These are phyloP conservation scores for Epicoccum nigrum DNA, from an alignment of 2,329 filamentous ascomycete genomes.

Conservation along the genomic window DNA sequence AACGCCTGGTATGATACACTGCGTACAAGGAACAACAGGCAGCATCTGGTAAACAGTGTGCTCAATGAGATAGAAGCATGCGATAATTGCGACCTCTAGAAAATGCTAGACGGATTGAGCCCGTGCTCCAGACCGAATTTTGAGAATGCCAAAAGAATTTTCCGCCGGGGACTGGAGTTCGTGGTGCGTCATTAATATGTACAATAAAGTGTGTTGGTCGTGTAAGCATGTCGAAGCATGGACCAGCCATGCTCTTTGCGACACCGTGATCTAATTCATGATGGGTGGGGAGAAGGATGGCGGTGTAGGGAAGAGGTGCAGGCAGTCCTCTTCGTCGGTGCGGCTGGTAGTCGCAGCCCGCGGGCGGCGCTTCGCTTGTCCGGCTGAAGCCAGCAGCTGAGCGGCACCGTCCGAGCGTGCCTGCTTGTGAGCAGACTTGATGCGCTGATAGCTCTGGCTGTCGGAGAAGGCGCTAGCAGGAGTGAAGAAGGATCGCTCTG, in stretches of 20 bases:
- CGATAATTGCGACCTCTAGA: not conserved
- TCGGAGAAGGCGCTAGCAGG: conserved; percentile 30
- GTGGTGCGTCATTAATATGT: conserved; percentile 16
- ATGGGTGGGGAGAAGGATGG: conserved; percentile 24
- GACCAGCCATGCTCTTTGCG: conserved; percentile 7
- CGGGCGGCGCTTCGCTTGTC: conserved; percentile 21
- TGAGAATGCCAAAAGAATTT: not conserved
- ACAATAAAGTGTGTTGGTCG: conserved; percentile 7
- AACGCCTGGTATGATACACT: not conserved
- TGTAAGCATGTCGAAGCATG: conserved; percentile 1
- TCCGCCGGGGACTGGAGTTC: not conserved
- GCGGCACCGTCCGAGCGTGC: conserved; percentile 42
- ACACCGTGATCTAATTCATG: conserved; percentile 9
- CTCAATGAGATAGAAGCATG: not conserved
- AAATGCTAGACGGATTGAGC: not conserved
- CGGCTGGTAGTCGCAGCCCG: conserved; percentile 40
- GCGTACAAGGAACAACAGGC: not conserved
- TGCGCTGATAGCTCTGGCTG: conserved; percentile 28
- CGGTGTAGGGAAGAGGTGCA: conserved; percentile 46
- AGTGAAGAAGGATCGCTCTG: conserved; percentile 40
- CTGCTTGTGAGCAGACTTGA: conserved; percentile 42
- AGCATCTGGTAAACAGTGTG: not conserved
- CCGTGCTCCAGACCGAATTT: not conserved
- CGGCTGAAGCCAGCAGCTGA: conserved; percentile 32
- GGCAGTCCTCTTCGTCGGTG: conserved; percentile 24